Evolutionary conservation across 192 early-diverging fungal genomes (phyloP).

Genomic region (Coemansia sp.): DNA sequence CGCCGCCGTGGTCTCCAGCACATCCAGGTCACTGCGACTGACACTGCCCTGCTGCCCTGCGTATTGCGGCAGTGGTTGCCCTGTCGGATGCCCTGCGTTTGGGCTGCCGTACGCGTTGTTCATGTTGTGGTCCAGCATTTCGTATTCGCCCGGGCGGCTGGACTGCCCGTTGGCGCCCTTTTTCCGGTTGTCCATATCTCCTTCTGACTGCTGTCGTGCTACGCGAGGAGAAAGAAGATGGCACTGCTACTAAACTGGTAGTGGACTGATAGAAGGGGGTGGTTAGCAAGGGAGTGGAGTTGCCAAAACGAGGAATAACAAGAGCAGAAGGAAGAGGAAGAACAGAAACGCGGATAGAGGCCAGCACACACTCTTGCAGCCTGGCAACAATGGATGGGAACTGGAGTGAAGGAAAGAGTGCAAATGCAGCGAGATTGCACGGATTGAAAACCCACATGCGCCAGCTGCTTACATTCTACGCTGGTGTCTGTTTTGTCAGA

Average conservation of each 20-base stretch:
- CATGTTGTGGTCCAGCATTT: conserved; percentile 54
- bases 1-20: conserved; percentile 46
- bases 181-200: conserved; percentile 36
- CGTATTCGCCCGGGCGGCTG: conserved; percentile 42
- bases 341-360: neutral
- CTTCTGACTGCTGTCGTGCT: neutral
- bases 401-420: conserved; percentile 7
- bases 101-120: conserved; percentile 22
- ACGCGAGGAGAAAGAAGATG: too few relatives aligned
- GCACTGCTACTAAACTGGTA: too few relatives aligned
- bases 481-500: neutral
- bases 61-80: conserved; percentile 24
- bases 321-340: neutral
- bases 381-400: neutral
- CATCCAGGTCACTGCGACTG: conserved; percentile 52
- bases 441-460: neutral
- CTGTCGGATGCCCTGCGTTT: conserved; percentile 18
- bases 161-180: conserved; percentile 15
- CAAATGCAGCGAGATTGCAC: conserved; percentile 1
- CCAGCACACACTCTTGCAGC: neutral
- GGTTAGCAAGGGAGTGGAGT: neutral
- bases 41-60: conserved; percentile 19
- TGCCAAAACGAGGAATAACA: neutral
- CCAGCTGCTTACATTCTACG: too few relatives aligned
- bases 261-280: neutral